Conservation (phyloP, 2,329 filamentous ascomycete genomes). For the Pseudocercospora pini-densiflorae region DNA sequence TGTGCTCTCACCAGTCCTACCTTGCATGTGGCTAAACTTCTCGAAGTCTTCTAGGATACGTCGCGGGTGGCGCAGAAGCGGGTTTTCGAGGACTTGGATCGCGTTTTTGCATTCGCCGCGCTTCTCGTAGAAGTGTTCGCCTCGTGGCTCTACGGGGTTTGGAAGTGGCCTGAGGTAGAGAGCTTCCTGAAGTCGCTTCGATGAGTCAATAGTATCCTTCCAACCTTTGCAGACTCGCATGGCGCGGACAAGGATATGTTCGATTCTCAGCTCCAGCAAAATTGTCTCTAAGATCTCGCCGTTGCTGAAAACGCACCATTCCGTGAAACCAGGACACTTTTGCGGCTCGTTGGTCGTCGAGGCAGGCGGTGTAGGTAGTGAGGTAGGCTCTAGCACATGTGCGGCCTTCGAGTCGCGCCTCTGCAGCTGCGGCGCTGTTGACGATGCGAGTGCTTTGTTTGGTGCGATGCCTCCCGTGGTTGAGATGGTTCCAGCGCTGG, state of each 20-base stretch:
- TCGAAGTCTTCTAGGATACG: background rate
- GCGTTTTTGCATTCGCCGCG: background rate
- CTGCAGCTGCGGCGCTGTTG: background rate
- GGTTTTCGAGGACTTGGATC: background rate
- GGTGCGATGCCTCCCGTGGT: background rate
- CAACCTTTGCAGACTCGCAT: conserved; percentile 19
- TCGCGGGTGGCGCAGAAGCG: background rate
- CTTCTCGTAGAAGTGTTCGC: conserved; percentile 1
- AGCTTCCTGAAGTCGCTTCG: conserved; percentile 15
- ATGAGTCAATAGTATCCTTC: conserved; percentile 13
- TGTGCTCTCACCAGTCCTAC: background rate
- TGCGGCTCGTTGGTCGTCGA: background rate
- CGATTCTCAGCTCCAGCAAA: background rate
- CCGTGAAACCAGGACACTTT: background rate
- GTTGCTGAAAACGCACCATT: conserved; percentile 11
- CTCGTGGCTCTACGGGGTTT: background rate
- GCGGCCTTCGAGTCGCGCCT: background rate
- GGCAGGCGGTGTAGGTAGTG: background rate
- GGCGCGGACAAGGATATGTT: background rate
- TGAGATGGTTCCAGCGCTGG: background rate
- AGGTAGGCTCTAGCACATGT: background rate
- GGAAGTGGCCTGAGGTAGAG: conserved; percentile 19
- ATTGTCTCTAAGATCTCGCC: conserved; percentile 36
- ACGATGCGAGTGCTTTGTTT: background rate
- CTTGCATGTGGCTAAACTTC: background rate